Base-by-base conservation (phyloP, 257 asterid species). In the Cordia subcordata region DNA sequence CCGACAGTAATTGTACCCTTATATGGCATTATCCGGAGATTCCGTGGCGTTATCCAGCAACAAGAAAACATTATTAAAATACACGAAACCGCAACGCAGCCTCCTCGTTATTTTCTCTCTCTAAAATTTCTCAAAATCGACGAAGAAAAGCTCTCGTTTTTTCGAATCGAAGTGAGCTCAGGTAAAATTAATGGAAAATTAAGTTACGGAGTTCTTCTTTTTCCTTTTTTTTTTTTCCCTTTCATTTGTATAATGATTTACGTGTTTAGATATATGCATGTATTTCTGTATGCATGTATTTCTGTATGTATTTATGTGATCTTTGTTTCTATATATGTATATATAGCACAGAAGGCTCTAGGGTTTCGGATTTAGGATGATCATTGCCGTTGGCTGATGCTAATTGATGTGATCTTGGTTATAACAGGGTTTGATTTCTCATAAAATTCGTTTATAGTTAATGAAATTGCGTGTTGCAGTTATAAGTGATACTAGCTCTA, bases 51-150 rank as follows among this genome's bases (percentile, higher is more conserved):
- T 42, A 42, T 42, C 47, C 47, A 39, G 44, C n/a, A 27, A 49
- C 57, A 20, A 5, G 0, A 18, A 53, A 53, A 14, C 3, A 40
- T 1, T 0, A 40, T 38, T 57, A 58, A 38, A 58, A 14, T 40
- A 5, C 50, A 14, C 47, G 47, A 42, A 42, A 42, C 47, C 15
- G 14, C 22, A 17, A 4, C 17, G 8, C 49, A 14, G 27, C 55
- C 33, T 17, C 10, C 14, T 44, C 49, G 11, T 57, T 17, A 57
- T 16, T 57, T 57, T 57, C 61, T 57, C 61, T 38, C 61, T 38
- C 49, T 37, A 27, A 27, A 3, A 27, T 27, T 27, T 27, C 35
- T 27, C 8, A 4, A 42, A 42, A n/a, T n/a, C n/a, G n/a, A 4
- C 47, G 47, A 42, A 42, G 47, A 42, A 42, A 42, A 14, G 14